Evolutionary conservation across 225 moss, liverwort and hornwort species (phyloP).

Genomic region (Neckera pumila): DNA sequence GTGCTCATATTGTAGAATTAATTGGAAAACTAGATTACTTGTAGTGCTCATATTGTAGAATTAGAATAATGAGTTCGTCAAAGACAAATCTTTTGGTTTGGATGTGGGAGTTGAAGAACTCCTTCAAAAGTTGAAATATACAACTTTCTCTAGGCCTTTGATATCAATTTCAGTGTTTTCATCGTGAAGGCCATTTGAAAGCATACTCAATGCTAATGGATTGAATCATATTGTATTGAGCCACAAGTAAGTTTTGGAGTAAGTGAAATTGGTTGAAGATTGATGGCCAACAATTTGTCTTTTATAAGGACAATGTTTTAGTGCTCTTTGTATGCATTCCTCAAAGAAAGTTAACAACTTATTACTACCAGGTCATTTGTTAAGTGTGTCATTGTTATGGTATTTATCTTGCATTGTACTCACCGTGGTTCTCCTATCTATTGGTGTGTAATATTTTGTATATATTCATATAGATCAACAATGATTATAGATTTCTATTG

Average conservation of each 20-base stretch:
- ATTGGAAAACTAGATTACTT: neutral
- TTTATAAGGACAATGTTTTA: too few species aligned
- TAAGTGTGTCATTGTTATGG: neutral
- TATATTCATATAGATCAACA: neutral
- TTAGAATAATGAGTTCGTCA: neutral
- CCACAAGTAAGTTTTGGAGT: rapidly evolving
- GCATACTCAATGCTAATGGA: neutral
- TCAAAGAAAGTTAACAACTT: neutral
- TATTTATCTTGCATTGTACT: rapidly evolving
- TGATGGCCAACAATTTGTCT: neutral
- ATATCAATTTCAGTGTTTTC: rapidly evolving
- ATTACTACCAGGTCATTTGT: neutral
- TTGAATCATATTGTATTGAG: neutral
- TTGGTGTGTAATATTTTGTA: neutral
- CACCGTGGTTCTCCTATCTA: too few species aligned
- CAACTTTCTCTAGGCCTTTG: neutral
- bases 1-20: neutral
- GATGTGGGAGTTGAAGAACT: too few species aligned
- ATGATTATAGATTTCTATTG: neutral
- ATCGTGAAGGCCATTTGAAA: neutral
- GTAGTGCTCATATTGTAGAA: too few species aligned
- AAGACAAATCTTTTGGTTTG: neutral
- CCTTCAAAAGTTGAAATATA: neutral
- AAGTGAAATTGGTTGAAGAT: neutral
- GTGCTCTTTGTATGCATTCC: neutral